Evolutionary conservation across 768 basidiomycete species (phyloP), one percentile per base, ranked within the genome.

Genomic region (Mycena leptocephala): DNA sequence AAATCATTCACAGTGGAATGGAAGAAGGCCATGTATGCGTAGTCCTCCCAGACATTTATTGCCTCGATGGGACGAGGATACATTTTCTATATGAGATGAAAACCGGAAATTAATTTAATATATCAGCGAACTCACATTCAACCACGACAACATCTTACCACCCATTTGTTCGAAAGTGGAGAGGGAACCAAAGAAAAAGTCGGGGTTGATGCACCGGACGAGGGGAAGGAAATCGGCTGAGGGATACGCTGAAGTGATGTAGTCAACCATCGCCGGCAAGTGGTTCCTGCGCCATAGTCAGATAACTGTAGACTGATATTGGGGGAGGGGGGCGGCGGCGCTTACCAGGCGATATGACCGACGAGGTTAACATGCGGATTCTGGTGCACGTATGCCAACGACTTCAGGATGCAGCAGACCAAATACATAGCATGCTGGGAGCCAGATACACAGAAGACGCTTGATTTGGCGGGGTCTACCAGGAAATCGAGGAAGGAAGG

Each of bases 111-210:
- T 30, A 13, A 3, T 59, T 56, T 16, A 18, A 26, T 66, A 46
- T 20, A 30, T 1, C 7, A 39, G 41, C 3, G 13, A 56, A 58
- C 74, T n/a, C 58, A 75, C 77, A 30, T 75, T 71, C 73, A 78
- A 61, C 77, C 77, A 78, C 30, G 53, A 5, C 33, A 72, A 28
- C 1, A 78, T 68, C 58, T 75, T 71, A 13, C 22, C 22, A 22
- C 77, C 77, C 3, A 39, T 1, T 8, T 53, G 24, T 5, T 75
- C 65, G 46, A 78, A 78, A 28, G 48, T 46, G 22, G 24, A 18
- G 26, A 78, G 70, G 1, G 77, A 55, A 13, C 70, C 73, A 33
- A 78, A 78, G 74, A 78, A 78, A 48, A 71, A 78, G 43, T 78
- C 77, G 14, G 77, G 77, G 30, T 78, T 78, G 59, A 75, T 72